Conservation (phyloP, 306 rosid species). For the Trifolium pratense region DNA sequence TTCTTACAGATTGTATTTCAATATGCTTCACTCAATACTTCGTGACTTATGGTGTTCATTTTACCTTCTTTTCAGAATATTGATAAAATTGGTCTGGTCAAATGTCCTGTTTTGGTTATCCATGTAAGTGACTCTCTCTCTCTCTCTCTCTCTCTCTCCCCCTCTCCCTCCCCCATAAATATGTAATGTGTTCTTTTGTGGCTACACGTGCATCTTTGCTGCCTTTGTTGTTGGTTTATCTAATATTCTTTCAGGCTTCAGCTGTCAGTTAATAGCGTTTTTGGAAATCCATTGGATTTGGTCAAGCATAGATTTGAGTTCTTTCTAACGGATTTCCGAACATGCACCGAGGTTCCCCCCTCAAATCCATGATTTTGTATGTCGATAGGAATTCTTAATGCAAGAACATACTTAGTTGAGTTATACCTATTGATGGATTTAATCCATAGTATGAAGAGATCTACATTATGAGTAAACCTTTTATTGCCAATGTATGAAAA, state of each 20-base stretch:
- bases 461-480: not conserved
- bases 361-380: conserved; percentile 14
- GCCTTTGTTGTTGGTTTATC: conserved; percentile 30
- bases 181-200: conserved; percentile 3
- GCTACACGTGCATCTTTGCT: not conserved
- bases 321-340: not conserved
- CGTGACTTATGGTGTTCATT: conserved; percentile 29
- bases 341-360: not conserved
- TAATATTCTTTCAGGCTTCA: conserved; percentile 15
- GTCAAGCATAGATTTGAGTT: not conserved
- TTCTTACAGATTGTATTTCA: conserved; percentile 19
- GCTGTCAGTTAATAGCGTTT: not conserved
- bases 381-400: conserved; percentile 23
- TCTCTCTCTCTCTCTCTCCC: not conserved
- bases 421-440: conserved; percentile 16
- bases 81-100: conserved; percentile 76
- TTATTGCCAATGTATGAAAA: no score
- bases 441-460: not conserved
- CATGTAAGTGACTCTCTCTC: conserved; percentile 67
- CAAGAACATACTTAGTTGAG: conserved; percentile 11
- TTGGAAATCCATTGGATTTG: conserved; percentile 3
- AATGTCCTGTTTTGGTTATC: conserved; percentile 82
- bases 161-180: not conserved
- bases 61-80: conserved; percentile 66
- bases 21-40: conserved; percentile 37